These are phyloP conservation scores for Mycena citricolor DNA, from an alignment of 1,284 basidiomycete species.

Conservation along the genomic window DNA sequence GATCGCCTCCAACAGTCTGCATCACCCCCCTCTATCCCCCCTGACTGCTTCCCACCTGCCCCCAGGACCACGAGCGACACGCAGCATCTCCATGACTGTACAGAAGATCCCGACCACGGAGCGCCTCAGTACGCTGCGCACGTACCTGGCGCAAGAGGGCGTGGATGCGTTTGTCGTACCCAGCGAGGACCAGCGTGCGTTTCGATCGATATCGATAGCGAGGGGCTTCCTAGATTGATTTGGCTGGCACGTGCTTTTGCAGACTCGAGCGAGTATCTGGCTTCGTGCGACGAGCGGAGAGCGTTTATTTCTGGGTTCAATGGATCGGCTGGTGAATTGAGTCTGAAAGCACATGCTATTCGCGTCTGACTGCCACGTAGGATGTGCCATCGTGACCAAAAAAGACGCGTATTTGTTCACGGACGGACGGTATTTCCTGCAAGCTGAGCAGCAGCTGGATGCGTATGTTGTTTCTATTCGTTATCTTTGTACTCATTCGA, in stretches of 20 bases:
- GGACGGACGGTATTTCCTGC: constrained; percentile 92
- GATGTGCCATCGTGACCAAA: constrained; percentile 78
- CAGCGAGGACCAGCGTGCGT: constrained; percentile 86
- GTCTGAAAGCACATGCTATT: constrained; percentile 20
- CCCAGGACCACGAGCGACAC: too few species aligned
- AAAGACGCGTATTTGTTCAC: constrained; percentile 82
- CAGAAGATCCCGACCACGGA: constrained; percentile 63
- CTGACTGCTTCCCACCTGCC: too few species aligned
- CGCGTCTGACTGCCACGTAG: constrained; percentile 35
- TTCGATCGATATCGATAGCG: background rate
- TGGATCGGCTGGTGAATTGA: constrained; percentile 88
- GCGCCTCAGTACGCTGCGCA: constrained; percentile 59
- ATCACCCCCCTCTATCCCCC: too few species aligned
- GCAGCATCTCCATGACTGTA: constrained; percentile 39
- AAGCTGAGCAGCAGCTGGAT: constrained; percentile 89
- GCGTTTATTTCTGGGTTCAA: constrained; percentile 91
- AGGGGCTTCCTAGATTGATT: too few species aligned
- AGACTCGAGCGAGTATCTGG: constrained; percentile 92
- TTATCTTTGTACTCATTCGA: constrained; percentile 7
- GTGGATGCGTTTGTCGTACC: constrained; percentile 78
- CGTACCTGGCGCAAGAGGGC: constrained; percentile 62
- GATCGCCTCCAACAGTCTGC: too few species aligned
- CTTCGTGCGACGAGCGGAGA: constrained; percentile 80
- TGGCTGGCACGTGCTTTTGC: constrained; percentile 4
- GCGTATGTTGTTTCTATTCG: constrained; percentile 41